These are phyloP conservation scores for Apophysomyces ossiformis DNA, from an alignment of 371 early-diverging fungal genomes.

Conservation along the genomic window DNA sequence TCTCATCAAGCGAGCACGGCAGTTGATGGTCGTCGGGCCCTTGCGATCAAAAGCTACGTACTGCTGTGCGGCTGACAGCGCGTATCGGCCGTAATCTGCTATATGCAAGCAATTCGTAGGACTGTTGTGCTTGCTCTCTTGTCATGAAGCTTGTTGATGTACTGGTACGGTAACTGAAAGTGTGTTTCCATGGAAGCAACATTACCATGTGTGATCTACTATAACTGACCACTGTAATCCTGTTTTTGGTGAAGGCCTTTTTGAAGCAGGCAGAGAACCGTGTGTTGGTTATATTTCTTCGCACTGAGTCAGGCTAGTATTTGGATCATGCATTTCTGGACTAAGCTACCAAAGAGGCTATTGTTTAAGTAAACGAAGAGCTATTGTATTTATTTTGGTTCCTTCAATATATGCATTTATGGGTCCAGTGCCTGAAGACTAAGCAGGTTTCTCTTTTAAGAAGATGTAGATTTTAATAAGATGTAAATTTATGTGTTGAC, in stretches of 20 bases:
- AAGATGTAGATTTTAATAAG: too few species aligned
- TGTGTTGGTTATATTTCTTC: neutral
- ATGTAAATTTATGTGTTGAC: too few species aligned
- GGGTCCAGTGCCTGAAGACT: neutral
- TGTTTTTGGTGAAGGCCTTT: too few species aligned
- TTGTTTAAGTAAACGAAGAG: neutral
- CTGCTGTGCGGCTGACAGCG: constrained; percentile 1
- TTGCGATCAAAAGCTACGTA: neutral
- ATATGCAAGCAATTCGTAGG: neutral
- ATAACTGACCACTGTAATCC: too few species aligned
- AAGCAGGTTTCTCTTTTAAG: neutral
- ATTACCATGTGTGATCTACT: too few species aligned
- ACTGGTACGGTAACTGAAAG: neutral
- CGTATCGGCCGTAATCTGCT: neutral
- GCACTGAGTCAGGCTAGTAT: neutral
- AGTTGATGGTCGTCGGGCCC: neutral
- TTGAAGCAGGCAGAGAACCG: too few species aligned
- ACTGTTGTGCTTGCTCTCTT: neutral
- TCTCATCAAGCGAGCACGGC: neutral
- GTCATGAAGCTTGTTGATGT: neutral
- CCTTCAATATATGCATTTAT: neutral
- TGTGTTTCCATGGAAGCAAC: neutral
- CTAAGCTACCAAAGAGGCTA: neutral
- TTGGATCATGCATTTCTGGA: neutral
- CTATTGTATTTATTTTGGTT: neutral